A percentile compares a stretch with the other conserved stretches of the same genome.
Conservation (phyloP, 371 early-diverging fungal species). For the Syncephalastrum racemosum region DNA sequence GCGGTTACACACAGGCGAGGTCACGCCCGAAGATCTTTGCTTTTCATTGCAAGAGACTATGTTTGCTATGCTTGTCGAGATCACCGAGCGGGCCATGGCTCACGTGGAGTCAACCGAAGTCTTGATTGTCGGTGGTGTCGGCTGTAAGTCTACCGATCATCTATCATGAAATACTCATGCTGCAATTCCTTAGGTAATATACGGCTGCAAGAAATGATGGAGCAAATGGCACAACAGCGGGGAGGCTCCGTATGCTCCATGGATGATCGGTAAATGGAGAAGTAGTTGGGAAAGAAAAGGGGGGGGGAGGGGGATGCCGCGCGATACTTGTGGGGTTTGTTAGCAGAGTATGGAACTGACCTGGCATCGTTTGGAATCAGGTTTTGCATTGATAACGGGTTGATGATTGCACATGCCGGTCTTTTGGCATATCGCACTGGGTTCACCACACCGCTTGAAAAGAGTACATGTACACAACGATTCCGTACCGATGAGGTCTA, state of each 20-base stretch:
- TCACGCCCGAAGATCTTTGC: slow-evolving; percentile 90
- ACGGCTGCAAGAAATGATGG: slow-evolving; percentile 99
- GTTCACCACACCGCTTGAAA: slow-evolving; percentile 72
- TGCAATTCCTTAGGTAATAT: slow-evolving; percentile 62
- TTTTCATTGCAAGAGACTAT: slow-evolving; percentile 98
- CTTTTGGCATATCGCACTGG: slow-evolving; percentile 75
- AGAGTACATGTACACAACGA: slow-evolving; percentile 95
- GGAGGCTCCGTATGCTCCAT: slow-evolving; percentile 92
- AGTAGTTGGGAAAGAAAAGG: background rate
- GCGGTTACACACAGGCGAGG: slow-evolving; percentile 56
- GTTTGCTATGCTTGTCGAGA: slow-evolving; percentile 99
- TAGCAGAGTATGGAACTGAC: background rate
- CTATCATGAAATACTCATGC: background rate
- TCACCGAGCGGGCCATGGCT: slow-evolving; percentile 99
- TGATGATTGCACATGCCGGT: slow-evolving; percentile 99
- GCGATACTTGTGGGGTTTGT: background rate
- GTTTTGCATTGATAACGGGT: slow-evolving; percentile 99
- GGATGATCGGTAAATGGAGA: slow-evolving; percentile 81
- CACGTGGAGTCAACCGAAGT: slow-evolving; percentile 95
- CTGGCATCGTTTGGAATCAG: slow-evolving; percentile 24
- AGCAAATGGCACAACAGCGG: slow-evolving; percentile 91
- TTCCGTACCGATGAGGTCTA: slow-evolving; percentile 93
- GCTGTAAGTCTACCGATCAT: slow-evolving; percentile 64
- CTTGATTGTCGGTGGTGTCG: slow-evolving; percentile 99
- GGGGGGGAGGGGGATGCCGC: background rate